These are phyloP conservation scores for Botrytis paeoniae DNA, from an alignment of 2,329 filamentous ascomycete species.

Conservation along the genomic window DNA sequence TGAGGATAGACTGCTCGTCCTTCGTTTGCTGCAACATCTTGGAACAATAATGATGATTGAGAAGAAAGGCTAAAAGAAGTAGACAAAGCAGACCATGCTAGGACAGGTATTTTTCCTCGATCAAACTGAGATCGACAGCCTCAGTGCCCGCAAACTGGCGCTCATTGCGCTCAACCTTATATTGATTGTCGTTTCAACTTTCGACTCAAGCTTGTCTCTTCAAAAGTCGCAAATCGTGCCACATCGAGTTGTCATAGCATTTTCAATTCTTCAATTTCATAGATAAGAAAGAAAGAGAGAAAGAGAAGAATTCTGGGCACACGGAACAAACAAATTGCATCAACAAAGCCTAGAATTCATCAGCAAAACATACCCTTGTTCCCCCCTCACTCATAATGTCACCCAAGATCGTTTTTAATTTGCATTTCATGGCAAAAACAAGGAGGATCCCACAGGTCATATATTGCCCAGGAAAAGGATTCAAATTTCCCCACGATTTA, in stretches of 20 bases:
- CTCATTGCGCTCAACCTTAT: neutral
- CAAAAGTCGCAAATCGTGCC: neutral
- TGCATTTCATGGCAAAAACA: neutral
- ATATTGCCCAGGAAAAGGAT: neutral
- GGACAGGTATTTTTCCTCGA: neutral
- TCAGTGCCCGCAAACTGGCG: neutral
- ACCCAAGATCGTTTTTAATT: neutral
- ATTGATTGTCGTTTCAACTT: neutral
- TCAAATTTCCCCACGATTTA: conserved; percentile 1
- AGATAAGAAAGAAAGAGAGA: neutral
- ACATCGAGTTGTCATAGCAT: neutral
- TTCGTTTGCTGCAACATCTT: neutral
- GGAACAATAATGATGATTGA: neutral
- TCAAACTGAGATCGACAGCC: neutral
- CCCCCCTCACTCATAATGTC: neutral
- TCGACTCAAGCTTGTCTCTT: neutral
- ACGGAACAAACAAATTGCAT: neutral
- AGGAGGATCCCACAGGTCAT: conserved; percentile 5
- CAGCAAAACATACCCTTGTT: neutral
- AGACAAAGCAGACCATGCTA: neutral
- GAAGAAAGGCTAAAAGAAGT: neutral
- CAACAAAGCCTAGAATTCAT: neutral
- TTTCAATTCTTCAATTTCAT: neutral
- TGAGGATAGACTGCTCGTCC: neutral
- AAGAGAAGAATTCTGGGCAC: neutral